Base-by-base conservation (phyloP, 495 filamentous ascomycete species). In the Cercophora sp. region DNA sequence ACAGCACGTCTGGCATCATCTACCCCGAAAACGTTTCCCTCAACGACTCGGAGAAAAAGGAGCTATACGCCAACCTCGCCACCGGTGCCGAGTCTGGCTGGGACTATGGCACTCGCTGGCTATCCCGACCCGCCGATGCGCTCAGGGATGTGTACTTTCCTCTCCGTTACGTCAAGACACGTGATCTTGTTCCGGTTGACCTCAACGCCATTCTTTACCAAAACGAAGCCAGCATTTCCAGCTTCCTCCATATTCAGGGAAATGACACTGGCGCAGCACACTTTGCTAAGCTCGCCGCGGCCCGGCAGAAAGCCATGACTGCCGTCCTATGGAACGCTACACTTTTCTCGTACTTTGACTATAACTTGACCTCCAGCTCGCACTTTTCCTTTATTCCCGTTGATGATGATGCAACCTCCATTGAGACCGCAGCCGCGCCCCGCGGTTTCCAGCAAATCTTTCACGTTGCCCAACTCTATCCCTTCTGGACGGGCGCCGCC, bases 401-500 rank as follows among this genome's bases (percentile, higher is more conserved):
- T 23, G 71, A 78, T 46, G 18, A 40, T 1, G 69, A 75, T 42
- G 47, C 66, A 6, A 65, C 63, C 18, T 3, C 55, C 15, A 43
- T 56, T n/a, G 66, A 74, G 35, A 57, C 24, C 13, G 48, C 43
- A 2, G 52, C 56, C 29, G 68, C 71, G 4, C 75, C 71, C 8
- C 51, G 65, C 8, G 72, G 70, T 19, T 40, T 68, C 0, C 70
- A 75, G 44, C 63, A 76, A 5, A 48, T 74, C 46, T 76, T 76
- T 51, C 40, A 67, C 44, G 35, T 68, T 48, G 68, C 70, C 5
- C 74, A 77, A 58, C 68, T 73, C 51, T 78, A 73, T 55, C 75
- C 75, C 10, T 76, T 78, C 68, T 78, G 75, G 75, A 67, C 74
- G 13, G 75, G 75, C 13, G 72, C 75, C 9, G 74, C 75, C n/a